Conservation (phyloP, 306 rosid species). For the Oemleria cerasiformis region DNA sequence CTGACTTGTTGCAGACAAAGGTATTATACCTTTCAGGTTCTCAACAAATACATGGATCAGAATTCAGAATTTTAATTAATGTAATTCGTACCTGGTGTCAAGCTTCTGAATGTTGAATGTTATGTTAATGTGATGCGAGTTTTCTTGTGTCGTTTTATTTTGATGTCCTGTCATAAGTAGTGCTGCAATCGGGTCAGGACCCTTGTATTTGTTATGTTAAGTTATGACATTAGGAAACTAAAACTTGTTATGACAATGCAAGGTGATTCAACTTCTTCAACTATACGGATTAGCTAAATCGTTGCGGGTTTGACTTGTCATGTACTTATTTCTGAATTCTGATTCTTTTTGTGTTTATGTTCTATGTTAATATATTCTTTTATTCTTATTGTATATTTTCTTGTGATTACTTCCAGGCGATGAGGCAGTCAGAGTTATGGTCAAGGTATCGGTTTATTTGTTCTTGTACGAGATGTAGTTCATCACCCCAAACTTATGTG, state of each 20-base stretch:
- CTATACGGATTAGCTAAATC: neutral
- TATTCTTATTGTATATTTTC: slow-evolving; percentile 9
- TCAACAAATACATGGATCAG: neutral
- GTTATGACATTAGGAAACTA: neutral
- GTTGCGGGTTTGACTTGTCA: neutral
- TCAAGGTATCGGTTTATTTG: slow-evolving; percentile 68
- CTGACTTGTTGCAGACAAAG: slow-evolving; percentile 76
- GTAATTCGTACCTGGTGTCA: neutral
- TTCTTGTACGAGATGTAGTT: slow-evolving; percentile 54
- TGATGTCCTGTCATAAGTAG: too few relatives aligned
- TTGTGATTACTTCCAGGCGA: slow-evolving; percentile 32
- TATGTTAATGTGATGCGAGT: neutral
- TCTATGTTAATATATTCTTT: neutral
- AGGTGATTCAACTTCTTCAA: neutral
- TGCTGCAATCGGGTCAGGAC: too few relatives aligned
- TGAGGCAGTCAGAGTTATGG: slow-evolving; percentile 67
- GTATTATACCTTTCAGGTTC: slow-evolving; percentile 20
- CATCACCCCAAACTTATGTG: slow-evolving; percentile 41
- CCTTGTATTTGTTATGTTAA: too few relatives aligned
- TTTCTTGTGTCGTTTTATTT: neutral
- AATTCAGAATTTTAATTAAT: neutral
- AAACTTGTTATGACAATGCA: neutral
- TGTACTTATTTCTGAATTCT: neutral
- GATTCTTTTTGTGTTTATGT: neutral
- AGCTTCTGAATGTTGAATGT: neutral